phyloP scores from a whole-genome alignment of 139 green algal species.

The Nannochloris sp. region DNA sequence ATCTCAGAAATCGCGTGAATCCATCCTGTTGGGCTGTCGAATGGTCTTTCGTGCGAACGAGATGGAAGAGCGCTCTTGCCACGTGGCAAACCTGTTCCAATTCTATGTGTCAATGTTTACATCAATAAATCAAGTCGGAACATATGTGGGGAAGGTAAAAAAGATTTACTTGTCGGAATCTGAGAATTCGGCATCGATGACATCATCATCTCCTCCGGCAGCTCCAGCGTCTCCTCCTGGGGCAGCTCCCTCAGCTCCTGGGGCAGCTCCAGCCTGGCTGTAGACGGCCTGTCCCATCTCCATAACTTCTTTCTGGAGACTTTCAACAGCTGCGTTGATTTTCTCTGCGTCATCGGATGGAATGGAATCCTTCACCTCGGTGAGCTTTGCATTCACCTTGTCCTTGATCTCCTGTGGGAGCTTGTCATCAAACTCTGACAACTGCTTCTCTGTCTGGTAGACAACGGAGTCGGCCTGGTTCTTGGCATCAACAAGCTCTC shows the following conservation, averaged over 20 bases:
- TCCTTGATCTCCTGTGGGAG: constrained; percentile 65
- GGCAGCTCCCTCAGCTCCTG: constrained; percentile 16
- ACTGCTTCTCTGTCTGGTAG: constrained; percentile 97
- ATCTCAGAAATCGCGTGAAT: no score
- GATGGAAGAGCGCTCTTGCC: no score
- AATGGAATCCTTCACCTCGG: constrained; percentile 58
- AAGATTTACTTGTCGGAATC: constrained; percentile 44
- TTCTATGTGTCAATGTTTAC: neutral
- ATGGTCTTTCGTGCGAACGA: no score
- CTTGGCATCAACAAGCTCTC: constrained; percentile 90
- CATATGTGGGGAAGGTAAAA: neutral
- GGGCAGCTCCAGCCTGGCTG: constrained; percentile 33
- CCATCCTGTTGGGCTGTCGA: no score
- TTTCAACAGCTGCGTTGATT: constrained; percentile 87
- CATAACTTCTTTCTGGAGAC: constrained; percentile 88
- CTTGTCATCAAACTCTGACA: constrained; percentile 97
- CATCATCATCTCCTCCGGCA: constrained; percentile 56
- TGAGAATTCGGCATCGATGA: constrained; percentile 96
- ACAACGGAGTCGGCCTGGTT: constrained; percentile 87
- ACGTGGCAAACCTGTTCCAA: no score
- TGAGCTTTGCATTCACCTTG: constrained; percentile 83
- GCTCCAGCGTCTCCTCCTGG: constrained; percentile 23
- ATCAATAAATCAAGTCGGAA: constrained; percentile 3
- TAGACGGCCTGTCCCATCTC: constrained; percentile 88
- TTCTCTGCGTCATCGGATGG: constrained; percentile 52